phyloP scores from a whole-genome alignment of 2,329 filamentous ascomycete species.

The Metarhizium rileyi region DNA sequence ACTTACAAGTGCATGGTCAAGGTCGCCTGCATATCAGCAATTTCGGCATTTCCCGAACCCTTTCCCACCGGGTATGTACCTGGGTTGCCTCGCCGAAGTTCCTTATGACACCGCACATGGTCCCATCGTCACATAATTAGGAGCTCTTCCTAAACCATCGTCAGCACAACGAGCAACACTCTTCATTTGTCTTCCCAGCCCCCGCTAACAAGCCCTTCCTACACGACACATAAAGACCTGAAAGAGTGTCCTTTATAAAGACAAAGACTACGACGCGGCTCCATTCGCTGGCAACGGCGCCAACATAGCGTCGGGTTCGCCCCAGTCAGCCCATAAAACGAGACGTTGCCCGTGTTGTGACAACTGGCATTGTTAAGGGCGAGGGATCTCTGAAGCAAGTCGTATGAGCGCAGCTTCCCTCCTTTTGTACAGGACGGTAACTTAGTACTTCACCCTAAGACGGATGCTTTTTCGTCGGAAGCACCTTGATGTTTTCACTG shows the following conservation, averaged over 20 bases:
- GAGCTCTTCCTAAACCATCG: constrained; percentile 26
- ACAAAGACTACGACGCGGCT: constrained; percentile 35
- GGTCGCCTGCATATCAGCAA: too few relatives aligned
- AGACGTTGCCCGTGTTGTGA: constrained; percentile 24
- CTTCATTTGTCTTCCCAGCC: constrained; percentile 26
- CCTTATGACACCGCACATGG: constrained; percentile 14
- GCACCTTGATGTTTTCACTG: neutral
- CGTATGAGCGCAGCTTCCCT: constrained; percentile 9
- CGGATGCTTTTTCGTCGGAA: constrained; percentile 1
- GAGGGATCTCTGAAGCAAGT: constrained; percentile 12
- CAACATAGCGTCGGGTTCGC: constrained; percentile 29
- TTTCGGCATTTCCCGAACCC: too few relatives aligned
- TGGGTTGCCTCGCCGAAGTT: too few relatives aligned
- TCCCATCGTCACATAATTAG: too few relatives aligned
- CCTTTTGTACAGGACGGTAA: constrained; percentile 7
- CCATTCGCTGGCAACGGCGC: constrained; percentile 36
- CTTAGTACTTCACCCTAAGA: neutral
- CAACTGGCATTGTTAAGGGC: constrained; percentile 22
- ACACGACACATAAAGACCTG: constrained; percentile 15
- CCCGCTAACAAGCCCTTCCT: constrained; percentile 31
- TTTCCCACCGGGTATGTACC: too few relatives aligned
- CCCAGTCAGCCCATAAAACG: constrained; percentile 13
- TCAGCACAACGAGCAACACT: constrained; percentile 23
- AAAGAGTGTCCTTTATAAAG: constrained; percentile 29
- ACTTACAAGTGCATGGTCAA: too few relatives aligned